A percentile compares a stretch with the other conserved stretches of the same genome.
These are phyloP conservation scores for Aspergillus fumigatus DNA, from an alignment of 2,329 filamentous ascomycete genomes.

Conservation along the genomic window DNA sequence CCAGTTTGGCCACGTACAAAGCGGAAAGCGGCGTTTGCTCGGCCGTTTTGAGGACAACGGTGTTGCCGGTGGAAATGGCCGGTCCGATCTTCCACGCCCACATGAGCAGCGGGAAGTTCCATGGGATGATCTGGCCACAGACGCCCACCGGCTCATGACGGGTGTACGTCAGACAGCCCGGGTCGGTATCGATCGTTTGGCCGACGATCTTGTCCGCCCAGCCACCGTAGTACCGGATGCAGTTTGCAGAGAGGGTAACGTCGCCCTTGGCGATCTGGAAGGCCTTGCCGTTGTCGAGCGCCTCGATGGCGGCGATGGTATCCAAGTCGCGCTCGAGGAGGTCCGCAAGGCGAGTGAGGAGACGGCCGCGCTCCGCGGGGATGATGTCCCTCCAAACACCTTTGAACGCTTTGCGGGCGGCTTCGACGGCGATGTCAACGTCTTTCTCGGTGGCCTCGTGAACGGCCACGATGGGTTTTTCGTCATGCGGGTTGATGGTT, in stretches of 20 bases:
- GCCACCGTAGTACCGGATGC: slow-evolving; percentile 81
- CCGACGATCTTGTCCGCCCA: slow-evolving; percentile 95
- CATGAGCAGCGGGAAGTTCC: slow-evolving; percentile 86
- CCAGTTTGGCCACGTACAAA: slow-evolving; percentile 50
- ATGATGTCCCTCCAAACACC: slow-evolving; percentile 64
- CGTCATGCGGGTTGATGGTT: slow-evolving; percentile 81
- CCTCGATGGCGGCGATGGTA: slow-evolving; percentile 73
- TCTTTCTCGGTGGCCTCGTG: slow-evolving; percentile 79
- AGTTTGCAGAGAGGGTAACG: slow-evolving; percentile 62
- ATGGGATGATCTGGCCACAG: slow-evolving; percentile 84
- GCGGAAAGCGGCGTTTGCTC: slow-evolving; percentile 67
- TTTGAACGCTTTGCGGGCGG: slow-evolving; percentile 82
- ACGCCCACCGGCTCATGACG: slow-evolving; percentile 73
- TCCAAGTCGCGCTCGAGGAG: slow-evolving; percentile 74
- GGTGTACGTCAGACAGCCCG: slow-evolving; percentile 81
- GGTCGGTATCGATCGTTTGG: slow-evolving; percentile 75
- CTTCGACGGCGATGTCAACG: slow-evolving; percentile 71
- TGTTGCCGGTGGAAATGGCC: slow-evolving; percentile 58
- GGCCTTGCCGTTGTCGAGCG: slow-evolving; percentile 57
- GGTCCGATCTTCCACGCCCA: slow-evolving; percentile 82
- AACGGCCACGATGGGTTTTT: slow-evolving; percentile 79
- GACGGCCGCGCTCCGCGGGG: slow-evolving; percentile 64
- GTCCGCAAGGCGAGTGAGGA: slow-evolving; percentile 72
- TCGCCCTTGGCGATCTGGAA: slow-evolving; percentile 59
- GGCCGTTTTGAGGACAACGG: slow-evolving; percentile 60